These are phyloP conservation scores for Tetrahymena elliotti DNA, from an alignment of 73 alveolate species.

Conservation along the genomic window DNA sequence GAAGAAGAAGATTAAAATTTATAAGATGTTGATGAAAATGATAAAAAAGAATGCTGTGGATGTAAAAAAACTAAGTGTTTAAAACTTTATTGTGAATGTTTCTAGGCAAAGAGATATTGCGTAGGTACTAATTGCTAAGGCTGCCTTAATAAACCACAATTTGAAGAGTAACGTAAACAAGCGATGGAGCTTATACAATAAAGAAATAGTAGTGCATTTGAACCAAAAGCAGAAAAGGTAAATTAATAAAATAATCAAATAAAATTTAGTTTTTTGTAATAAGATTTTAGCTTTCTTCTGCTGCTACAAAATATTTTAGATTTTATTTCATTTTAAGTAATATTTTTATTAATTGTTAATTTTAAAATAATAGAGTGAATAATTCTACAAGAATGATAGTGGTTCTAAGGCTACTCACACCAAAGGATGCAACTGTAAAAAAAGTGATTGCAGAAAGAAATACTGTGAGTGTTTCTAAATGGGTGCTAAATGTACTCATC, in stretches of 20 bases:
- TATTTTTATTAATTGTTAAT: background rate
- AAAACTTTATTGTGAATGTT: constrained; percentile 92
- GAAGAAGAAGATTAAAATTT: background rate
- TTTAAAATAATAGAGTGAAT: background rate
- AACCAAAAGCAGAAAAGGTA: constrained; percentile 60
- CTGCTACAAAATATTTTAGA: no score
- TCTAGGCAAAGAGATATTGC: constrained; percentile 69
- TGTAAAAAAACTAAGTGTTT: constrained; percentile 91
- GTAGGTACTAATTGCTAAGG: constrained; percentile 85
- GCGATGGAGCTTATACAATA: constrained; percentile 73
- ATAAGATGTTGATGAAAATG: background rate
- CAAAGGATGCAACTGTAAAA: constrained; percentile 93
- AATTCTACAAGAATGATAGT: background rate
- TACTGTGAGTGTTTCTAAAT: constrained; percentile 94
- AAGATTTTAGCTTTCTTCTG: no score
- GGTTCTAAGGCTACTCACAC: background rate
- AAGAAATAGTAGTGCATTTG: constrained; percentile 89
- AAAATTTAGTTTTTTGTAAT: background rate
- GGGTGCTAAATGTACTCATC: constrained; percentile 78
- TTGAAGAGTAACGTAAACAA: constrained; percentile 67
- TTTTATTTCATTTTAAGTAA: background rate
- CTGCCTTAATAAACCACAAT: constrained; percentile 78
- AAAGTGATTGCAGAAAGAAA: constrained; percentile 87
- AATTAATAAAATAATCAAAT: background rate
- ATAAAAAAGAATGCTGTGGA: constrained; percentile 46